These are phyloP conservation scores for Leucosporidium scottii DNA, from an alignment of 768 basidiomycete species.

Conservation along the genomic window DNA sequence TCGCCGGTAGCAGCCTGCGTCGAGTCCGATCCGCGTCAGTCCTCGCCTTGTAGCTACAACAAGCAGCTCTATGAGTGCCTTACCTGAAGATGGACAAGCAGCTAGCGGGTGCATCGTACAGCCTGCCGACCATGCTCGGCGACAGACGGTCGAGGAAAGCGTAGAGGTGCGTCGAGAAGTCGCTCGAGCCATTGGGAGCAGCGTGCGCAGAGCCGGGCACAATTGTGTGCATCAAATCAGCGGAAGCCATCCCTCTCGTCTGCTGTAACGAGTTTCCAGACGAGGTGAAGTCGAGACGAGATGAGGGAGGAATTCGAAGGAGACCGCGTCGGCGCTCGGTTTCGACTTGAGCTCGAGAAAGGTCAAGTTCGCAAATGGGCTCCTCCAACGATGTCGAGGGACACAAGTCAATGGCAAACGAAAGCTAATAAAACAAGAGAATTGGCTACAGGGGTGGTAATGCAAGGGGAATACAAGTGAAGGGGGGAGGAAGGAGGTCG, in stretches of 20 bases:
- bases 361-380: too few relatives aligned
- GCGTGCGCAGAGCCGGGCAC: not conserved
- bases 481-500: too few relatives aligned
- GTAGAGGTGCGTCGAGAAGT: constrained; percentile 32
- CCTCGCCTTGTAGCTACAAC: too few relatives aligned
- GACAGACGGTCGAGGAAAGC: constrained; percentile 73
- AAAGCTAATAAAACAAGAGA: too few relatives aligned
- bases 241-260: not conserved
- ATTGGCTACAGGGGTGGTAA: too few relatives aligned
- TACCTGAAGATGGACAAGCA: constrained; percentile 86
- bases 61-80: not conserved
- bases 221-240: not conserved
- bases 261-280: constrained; percentile 8
- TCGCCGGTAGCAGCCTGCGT: constrained; percentile 61
- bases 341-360: too few relatives aligned
- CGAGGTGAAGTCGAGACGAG: constrained; percentile 9
- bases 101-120: constrained; percentile 79
- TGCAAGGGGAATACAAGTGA: too few relatives aligned
- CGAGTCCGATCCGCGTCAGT: not conserved
- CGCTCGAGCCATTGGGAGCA: not conserved
- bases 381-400: too few relatives aligned
- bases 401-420: too few relatives aligned
- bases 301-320: too few relatives aligned
- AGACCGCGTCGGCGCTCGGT: too few relatives aligned
- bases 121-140: constrained; percentile 63